These are phyloP conservation scores for Leucoagaricus sp. DNA, from an alignment of 1,284 basidiomycete species.

Conservation along the genomic window DNA sequence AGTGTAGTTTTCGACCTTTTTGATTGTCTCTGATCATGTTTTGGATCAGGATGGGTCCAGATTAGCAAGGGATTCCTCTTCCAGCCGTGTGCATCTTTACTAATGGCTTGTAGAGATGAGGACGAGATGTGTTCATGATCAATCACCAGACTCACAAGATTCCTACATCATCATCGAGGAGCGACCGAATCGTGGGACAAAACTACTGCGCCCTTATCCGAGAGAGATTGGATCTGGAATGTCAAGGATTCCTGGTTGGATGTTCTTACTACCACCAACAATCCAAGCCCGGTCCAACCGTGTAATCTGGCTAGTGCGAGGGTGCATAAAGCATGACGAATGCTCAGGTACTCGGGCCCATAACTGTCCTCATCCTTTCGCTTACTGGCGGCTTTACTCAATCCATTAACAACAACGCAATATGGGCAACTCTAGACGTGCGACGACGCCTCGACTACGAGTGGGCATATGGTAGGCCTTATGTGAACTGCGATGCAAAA, in stretches of 20 bases:
- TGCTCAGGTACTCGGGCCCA: conserved; percentile 22
- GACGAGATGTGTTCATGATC: conserved; percentile 4
- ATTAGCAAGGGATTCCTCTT: background rate
- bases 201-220: conserved; percentile 28
- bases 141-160: conserved; percentile 10
- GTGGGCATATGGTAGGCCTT: conserved; percentile 48
- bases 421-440: conserved; percentile 25
- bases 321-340: conserved; percentile 32
- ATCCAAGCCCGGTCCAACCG: conserved; percentile 40
- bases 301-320: conserved; percentile 29
- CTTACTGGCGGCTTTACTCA: background rate
- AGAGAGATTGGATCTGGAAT: conserved; percentile 33
- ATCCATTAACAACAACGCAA: background rate
- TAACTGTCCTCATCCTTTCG: conserved; percentile 13
- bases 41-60: background rate
- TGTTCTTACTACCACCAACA: conserved; percentile 27
- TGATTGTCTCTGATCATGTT: background rate
- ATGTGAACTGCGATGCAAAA: conserved; percentile 19
- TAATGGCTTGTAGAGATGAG: background rate
- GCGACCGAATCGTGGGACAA: conserved; percentile 22
- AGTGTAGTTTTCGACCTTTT: no score
- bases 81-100: background rate
- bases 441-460: conserved; percentile 30
- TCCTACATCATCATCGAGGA: conserved; percentile 14
- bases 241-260: conserved; percentile 37